Percentiles rank a stretch among this genome's conserved stretches.
Conservation (phyloP, 257 asterid species). For the Handroanthus guayacan region DNA sequence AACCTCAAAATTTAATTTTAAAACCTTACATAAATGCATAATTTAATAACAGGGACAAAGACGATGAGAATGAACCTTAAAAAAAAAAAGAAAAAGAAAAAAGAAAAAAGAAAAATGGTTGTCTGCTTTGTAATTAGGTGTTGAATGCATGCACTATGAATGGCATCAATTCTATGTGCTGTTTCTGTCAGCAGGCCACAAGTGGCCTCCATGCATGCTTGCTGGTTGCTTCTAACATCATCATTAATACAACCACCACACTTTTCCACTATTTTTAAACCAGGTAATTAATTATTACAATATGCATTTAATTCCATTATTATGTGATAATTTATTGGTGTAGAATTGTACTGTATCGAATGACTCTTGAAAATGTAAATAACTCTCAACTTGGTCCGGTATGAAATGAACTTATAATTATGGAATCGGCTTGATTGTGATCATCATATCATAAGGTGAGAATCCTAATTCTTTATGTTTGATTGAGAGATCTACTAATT, state of each 20-base stretch:
- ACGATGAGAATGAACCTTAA: background rate
- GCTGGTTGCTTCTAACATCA: conserved; percentile 10
- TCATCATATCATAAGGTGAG: too few relatives aligned
- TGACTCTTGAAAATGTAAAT: too few relatives aligned
- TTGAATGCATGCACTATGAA: background rate
- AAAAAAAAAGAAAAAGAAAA: background rate
- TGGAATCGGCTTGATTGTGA: too few relatives aligned
- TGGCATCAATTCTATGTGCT: conserved; percentile 1
- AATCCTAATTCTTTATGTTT: too few relatives aligned
- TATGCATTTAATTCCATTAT: background rate
- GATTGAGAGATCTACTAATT: too few relatives aligned
- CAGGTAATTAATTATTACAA: background rate
- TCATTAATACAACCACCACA: background rate
- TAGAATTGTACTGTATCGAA: too few relatives aligned
- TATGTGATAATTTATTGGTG: background rate
- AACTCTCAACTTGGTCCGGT: too few relatives aligned
- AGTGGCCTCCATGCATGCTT: conserved; percentile 38
- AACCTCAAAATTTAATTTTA: background rate
- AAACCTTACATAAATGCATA: too few relatives aligned
- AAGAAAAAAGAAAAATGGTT: background rate
- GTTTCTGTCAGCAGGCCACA: conserved; percentile 30
- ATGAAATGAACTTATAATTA: too few relatives aligned
- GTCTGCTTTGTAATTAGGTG: background rate
- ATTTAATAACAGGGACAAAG: too few relatives aligned
- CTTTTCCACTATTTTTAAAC: background rate